These are phyloP conservation scores for Populus davidiana DNA, from an alignment of 345 rosid species.

Conservation along the genomic window DNA sequence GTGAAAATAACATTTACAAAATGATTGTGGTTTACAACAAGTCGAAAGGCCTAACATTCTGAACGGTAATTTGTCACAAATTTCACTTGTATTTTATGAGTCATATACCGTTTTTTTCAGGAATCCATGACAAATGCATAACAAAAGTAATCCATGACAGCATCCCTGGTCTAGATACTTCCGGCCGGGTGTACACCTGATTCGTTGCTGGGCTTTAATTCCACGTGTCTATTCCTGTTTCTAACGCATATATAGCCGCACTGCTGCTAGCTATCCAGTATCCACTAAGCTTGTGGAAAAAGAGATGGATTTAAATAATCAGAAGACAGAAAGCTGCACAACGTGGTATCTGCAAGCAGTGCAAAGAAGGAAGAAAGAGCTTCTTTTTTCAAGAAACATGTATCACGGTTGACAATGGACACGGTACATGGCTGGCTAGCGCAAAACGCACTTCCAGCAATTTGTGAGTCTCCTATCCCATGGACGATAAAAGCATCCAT, in stretches of 20 bases:
- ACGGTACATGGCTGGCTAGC: conserved; percentile 16
- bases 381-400: not conserved
- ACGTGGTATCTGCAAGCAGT: conserved; percentile 4
- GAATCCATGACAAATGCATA: not conserved
- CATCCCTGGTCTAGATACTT: not conserved
- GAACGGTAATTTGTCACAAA: not conserved
- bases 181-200: not conserved
- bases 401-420: conserved; percentile 18
- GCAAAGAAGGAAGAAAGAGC: not conserved
- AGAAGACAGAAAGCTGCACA: not conserved
- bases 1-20: too few relatives aligned
- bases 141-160: not conserved
- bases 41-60: not conserved
- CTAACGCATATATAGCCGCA: not conserved
- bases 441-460: conserved; percentile 21
- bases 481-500: conserved; percentile 14
- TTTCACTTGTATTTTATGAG: not conserved
- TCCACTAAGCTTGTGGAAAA: not conserved
- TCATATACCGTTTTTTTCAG: not conserved
- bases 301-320: not conserved
- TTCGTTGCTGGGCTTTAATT: not conserved
- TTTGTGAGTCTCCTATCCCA: not conserved
- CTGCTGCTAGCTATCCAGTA: conserved; percentile 7
- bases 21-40: not conserved
- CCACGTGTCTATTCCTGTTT: not conserved